Conservation (phyloP, 2,329 filamentous ascomycete species). For the Beauveria pseudobassiana region DNA sequence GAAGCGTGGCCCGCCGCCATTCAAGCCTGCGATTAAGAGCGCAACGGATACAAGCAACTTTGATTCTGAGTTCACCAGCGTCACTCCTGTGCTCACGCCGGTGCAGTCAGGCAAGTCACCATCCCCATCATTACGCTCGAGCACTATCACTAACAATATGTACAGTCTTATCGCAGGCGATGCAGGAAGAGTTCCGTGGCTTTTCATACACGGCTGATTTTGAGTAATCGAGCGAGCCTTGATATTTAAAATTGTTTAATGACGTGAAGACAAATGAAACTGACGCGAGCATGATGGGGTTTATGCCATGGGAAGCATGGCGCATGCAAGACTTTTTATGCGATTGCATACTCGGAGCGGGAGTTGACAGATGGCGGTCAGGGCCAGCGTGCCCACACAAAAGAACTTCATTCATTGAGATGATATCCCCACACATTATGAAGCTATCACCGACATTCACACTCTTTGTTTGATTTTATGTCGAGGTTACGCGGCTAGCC, state of each 20-base stretch:
- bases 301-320: not conserved
- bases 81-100: conserved; percentile 92
- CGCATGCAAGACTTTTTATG: not conserved
- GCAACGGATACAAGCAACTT: conserved; percentile 99
- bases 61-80: conserved; percentile 95
- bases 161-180: conserved; percentile 87
- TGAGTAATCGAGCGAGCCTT: conserved; percentile 40
- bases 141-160: conserved; percentile 1
- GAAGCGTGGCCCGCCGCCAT: conserved; percentile 84
- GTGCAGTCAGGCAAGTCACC: conserved; percentile 81
- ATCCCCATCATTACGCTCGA: not conserved
- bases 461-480: not conserved
- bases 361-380: not conserved
- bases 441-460: not conserved
- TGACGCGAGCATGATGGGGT: not conserved
- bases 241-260: conserved; percentile 11
- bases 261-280: not conserved
- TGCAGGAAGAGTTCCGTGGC: conserved; percentile 99
- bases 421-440: not conserved
- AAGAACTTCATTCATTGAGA: conserved; percentile 1
- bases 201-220: conserved; percentile 97
- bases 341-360: not conserved
- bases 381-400: not conserved
- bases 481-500: too few relatives aligned
- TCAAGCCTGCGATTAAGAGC: conserved; percentile 81